These are phyloP conservation scores for Solanum sitiens DNA, from an alignment of 257 asterid species.

Conservation along the genomic window DNA sequence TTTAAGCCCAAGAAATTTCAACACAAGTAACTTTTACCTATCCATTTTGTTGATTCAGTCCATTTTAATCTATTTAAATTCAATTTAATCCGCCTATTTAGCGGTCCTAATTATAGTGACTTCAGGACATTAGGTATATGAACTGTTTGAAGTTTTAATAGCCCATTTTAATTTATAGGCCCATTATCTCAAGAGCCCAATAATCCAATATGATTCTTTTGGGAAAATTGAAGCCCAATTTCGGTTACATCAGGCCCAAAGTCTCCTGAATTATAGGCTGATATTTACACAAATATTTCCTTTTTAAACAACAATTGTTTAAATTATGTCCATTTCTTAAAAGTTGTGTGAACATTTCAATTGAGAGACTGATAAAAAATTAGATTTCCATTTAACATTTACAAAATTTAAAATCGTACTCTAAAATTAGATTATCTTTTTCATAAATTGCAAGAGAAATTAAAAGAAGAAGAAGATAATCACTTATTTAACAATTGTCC, in stretches of 20 bases:
- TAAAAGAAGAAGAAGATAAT: too few relatives aligned
- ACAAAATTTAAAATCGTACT: not conserved
- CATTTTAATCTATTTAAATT: not conserved
- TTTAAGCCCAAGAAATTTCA: not conserved
- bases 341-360: not conserved
- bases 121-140: not conserved
- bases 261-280: too few relatives aligned
- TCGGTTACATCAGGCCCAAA: too few relatives aligned
- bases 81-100: not conserved
- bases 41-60: not conserved
- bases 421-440: too few relatives aligned
- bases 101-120: not conserved
- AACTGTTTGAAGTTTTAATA: not conserved
- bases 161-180: not conserved
- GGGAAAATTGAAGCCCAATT: too few relatives aligned
- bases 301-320: too few relatives aligned
- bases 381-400: too few relatives aligned
- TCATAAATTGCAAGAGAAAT: not conserved
- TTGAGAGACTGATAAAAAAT: not conserved
- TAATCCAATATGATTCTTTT: too few relatives aligned
- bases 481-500: not conserved
- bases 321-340: too few relatives aligned
- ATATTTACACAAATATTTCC: too few relatives aligned
- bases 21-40: not conserved
- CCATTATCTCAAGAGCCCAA: not conserved